Conservation (phyloP, 2,329 filamentous ascomycete genomes). For the Epichloe sibirici region DNA sequence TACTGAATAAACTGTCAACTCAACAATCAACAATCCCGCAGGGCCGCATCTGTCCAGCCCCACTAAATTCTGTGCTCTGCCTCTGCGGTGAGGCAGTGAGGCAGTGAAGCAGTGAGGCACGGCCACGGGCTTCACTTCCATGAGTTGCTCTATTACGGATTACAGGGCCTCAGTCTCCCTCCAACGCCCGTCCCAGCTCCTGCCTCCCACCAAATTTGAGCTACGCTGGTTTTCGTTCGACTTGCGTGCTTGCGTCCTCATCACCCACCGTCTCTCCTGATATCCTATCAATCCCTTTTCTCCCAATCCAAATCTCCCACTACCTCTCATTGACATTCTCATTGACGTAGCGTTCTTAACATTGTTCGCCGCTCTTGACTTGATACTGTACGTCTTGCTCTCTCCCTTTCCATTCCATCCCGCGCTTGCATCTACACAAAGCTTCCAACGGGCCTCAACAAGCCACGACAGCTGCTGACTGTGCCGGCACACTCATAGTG, state of each 20-base stretch:
- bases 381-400: neutral
- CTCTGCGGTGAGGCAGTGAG: no score
- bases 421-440: neutral
- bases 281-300: neutral
- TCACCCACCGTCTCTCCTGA: neutral
- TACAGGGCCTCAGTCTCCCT: neutral
- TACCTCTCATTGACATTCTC: neutral
- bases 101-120: no score
- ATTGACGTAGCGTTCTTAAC: neutral
- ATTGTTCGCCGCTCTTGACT: neutral
- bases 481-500: neutral
- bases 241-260: neutral
- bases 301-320: neutral
- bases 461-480: conserved; percentile 4
- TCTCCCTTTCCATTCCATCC: neutral
- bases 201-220: conserved; percentile 2
- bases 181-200: neutral
- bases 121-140: no score
- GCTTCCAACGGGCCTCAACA: conserved; percentile 2
- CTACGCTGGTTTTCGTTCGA: neutral
- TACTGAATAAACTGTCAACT: neutral
- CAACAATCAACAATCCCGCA: conserved; percentile 1
- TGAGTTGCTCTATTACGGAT: neutral
- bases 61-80: no score
- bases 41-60: no score